phyloP scores from a whole-genome alignment of 495 filamentous ascomycete species.

The Aspergillus saccharolyticus region DNA sequence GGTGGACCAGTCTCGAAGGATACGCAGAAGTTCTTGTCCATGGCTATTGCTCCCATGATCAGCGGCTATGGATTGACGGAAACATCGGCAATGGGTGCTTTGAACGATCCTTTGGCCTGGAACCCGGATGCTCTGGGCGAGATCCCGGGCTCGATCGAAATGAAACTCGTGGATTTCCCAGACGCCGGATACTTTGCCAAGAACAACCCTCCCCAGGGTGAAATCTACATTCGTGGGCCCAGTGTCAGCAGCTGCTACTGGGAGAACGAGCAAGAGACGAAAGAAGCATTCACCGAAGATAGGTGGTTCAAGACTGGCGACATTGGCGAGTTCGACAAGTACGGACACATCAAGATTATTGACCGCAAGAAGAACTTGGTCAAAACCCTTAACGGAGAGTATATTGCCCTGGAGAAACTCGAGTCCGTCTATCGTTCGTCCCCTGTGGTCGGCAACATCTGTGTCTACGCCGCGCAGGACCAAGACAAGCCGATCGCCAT shows the following conservation, averaged over 20 bases:
- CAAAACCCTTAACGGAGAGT: slow-evolving; percentile 94
- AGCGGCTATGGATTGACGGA: slow-evolving; percentile 96
- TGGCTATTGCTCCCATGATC: slow-evolving; percentile 85
- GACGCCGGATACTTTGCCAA: slow-evolving; percentile 87
- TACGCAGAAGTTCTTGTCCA: slow-evolving; percentile 80
- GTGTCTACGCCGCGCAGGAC: slow-evolving; percentile 77
- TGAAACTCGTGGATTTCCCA: slow-evolving; percentile 92
- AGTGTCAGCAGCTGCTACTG: slow-evolving; percentile 72
- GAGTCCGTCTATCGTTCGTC: slow-evolving; percentile 89
- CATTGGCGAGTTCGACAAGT: slow-evolving; percentile 81
- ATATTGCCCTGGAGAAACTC: slow-evolving; percentile 98
- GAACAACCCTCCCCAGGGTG: slow-evolving; percentile 89
- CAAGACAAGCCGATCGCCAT: slow-evolving; percentile 88
- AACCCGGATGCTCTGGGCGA: slow-evolving; percentile 75
- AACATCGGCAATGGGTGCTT: slow-evolving; percentile 86
- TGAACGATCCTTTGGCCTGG: slow-evolving; percentile 90
- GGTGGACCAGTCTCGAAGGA: slow-evolving; percentile 83
- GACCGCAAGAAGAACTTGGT: slow-evolving; percentile 98
- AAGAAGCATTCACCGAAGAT: slow-evolving; percentile 64
- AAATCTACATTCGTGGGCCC: slow-evolving; percentile 86
- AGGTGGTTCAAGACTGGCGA: slow-evolving; percentile 97
- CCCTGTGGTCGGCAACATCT: slow-evolving; percentile 87
- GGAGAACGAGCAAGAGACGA: slow-evolving; percentile 78
- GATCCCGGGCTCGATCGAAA: slow-evolving; percentile 74
- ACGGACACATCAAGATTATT: slow-evolving; percentile 81